phyloP scores from a whole-genome alignment of 257 asterid genomes.

The Coffea eugenioides region DNA sequence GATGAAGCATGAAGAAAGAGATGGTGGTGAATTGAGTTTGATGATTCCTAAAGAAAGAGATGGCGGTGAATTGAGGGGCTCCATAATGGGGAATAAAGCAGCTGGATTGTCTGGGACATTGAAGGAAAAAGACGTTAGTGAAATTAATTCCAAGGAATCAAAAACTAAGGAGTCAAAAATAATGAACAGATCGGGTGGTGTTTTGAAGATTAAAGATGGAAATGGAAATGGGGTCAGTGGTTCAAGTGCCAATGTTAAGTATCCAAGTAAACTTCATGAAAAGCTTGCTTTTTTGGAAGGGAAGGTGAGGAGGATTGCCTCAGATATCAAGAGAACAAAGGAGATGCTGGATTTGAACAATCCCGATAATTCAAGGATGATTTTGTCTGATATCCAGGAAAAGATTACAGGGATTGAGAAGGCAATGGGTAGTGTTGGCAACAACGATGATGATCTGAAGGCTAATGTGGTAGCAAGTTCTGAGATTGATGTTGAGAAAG shows the following conservation, averaged over 20 bases:
- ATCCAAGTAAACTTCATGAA: slow-evolving; percentile 65
- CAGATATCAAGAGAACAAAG: slow-evolving; percentile 71
- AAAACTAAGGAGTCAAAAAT: slow-evolving; percentile 27
- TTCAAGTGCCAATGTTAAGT: slow-evolving; percentile 28
- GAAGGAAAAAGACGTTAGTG: slow-evolving; percentile 25
- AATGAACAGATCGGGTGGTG: slow-evolving; percentile 27
- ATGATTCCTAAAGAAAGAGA: background rate
- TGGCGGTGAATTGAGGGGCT: slow-evolving; percentile 8
- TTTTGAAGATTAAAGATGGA: slow-evolving; percentile 31
- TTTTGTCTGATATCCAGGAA: slow-evolving; percentile 65
- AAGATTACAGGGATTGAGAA: slow-evolving; percentile 77
- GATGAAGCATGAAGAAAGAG: background rate
- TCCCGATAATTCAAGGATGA: slow-evolving; percentile 62
- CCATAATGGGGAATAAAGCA: slow-evolving; percentile 26
- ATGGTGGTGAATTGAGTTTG: background rate
- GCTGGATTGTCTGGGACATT: slow-evolving; percentile 18
- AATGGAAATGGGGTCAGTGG: slow-evolving; percentile 23
- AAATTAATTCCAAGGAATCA: slow-evolving; percentile 7
- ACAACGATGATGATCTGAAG: slow-evolving; percentile 32
- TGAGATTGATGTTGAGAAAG: slow-evolving; percentile 23
- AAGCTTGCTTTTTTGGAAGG: slow-evolving; percentile 84
- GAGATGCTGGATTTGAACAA: slow-evolving; percentile 66
- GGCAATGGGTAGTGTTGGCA: slow-evolving; percentile 61
- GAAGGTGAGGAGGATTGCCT: slow-evolving; percentile 73
- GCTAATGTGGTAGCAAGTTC: slow-evolving; percentile 10